Conservation (phyloP, 2,329 filamentous ascomycete genomes). For the Sclerotinia glacialis region DNA sequence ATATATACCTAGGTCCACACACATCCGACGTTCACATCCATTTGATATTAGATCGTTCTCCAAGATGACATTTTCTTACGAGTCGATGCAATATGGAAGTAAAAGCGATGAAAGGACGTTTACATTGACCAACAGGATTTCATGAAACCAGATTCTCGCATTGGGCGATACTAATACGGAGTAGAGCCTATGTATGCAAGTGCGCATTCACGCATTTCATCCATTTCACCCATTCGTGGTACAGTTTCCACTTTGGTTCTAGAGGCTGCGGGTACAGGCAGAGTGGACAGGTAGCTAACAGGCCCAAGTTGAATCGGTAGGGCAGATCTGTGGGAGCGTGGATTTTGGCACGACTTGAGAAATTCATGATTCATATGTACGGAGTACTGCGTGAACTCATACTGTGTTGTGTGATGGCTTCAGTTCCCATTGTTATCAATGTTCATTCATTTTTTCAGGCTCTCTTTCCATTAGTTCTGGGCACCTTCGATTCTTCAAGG, state of each 20-base stretch:
- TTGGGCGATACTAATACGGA: not conserved
- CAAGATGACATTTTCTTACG: not conserved
- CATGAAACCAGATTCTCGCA: slow-evolving; percentile 9
- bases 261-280: slow-evolving; percentile 11
- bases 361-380: no score
- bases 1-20: not conserved
- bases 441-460: not conserved
- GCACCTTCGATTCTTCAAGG: not conserved
- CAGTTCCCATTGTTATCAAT: not conserved
- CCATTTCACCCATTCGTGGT: no score
- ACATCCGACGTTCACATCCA: slow-evolving; percentile 4
- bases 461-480: not conserved
- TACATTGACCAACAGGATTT: slow-evolving; percentile 11
- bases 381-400: not conserved
- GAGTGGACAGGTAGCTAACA: slow-evolving; percentile 13
- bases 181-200: not conserved
- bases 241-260: slow-evolving; percentile 4
- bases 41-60: not conserved
- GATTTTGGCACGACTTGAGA: slow-evolving; percentile 4
- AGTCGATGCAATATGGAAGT: not conserved
- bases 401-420: not conserved
- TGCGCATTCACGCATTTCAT: slow-evolving; percentile 9
- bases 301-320: slow-evolving; percentile 16
- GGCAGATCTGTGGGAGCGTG: slow-evolving; percentile 14
- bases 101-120: not conserved